Evolutionary conservation across 805 yeast genomes (phyloP), one percentile per base, ranked within the genome.

Genomic region (Candida mattraensis): DNA sequence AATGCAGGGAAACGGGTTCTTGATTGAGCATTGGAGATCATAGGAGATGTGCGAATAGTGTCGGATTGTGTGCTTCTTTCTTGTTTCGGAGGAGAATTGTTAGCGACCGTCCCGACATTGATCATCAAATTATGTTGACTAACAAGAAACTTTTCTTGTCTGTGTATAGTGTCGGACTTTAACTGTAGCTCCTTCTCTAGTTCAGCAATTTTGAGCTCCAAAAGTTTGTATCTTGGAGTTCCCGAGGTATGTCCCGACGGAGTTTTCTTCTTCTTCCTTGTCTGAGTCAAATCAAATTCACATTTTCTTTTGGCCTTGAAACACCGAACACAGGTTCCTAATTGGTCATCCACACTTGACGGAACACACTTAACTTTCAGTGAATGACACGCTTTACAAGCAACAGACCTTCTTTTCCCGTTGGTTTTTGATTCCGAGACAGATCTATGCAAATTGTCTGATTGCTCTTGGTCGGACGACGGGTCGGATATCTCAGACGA

Each of bases 301-400:
- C 97, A 88, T 21, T 58, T 59, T 44, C 78, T 69, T 25, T 73
- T 70, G 18, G 82, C 69, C 54, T 78, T 83, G 16, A 74, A 44
- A 53, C 97, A 88, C 26, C 96, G 69, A 9, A 73, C 62, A 60
- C 97, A 88, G 0, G 89, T 77, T 3, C 83, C 79, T 2, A 67
- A 58, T 7, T 80, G 79, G 39, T 80, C 74, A 19, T 66, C 51
- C 25, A 67, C 58, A 52, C 80, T 80, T 1, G 81, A 67, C 0
- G 95, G 93, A 6, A 83, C 77, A 60, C 97, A 88, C 48, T 83
- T 78, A 21, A 88, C 96, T 54, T 88, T 88, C 33, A 87, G 69
- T 0, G 84, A 58, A 51, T 91, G 95, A 54, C 97, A 88, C n/a
- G 76, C 66, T 45, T 73, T 76, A 56, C 86, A 80, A 2, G 85